Base-by-base conservation (phyloP, 176 grass and related monocot species). In the Leersia perrieri region DNA sequence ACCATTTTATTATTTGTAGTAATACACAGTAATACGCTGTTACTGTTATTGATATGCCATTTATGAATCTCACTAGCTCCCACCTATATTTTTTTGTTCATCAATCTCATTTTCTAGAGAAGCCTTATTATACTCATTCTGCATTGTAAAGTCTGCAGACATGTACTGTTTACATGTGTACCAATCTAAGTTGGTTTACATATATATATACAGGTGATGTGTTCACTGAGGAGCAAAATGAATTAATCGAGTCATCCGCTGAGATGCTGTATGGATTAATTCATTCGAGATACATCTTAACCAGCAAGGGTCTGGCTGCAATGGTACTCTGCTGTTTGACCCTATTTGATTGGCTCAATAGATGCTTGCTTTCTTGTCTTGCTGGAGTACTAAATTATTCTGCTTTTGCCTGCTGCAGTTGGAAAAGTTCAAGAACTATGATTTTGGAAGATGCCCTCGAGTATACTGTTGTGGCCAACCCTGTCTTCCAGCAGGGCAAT, bases 201-300 rank as follows among this genome's bases (percentile, higher is more conserved):
- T 90, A 49, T 72, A 28, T 90, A 4, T 86, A 20, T 80, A 62
- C 64, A 95, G 95, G 90, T 75, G 95, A 98, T 74, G 88, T 93
- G 67, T 98, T 93, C 70, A 95, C 95, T 5, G 95, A 98, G 75
- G 95, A 98, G 81, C 95, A 95, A 86, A 93, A 95, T 68, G 90
- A 95, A 80, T 82, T 98, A 70, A 89, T 98, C 7, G 95, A 98
- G 84, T 98, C 92, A 63, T 94, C 92, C 84, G 95, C 95, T 38
- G 95, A 98, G 90, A 98, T 98, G 92, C 68, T 98, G 34, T 98
- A 98, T 74, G 95, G 95, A 65, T 83, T 98, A 77, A 95, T 98
- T 78, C 95, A 98, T 91, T 78, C 85, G 53, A 88, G 95, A 33
- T 98, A 98, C 71, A 86, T 98, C 66, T 87, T 95, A 78, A 98